Conservation (phyloP, 345 rosid species). For the Brassica carinata region DNA sequence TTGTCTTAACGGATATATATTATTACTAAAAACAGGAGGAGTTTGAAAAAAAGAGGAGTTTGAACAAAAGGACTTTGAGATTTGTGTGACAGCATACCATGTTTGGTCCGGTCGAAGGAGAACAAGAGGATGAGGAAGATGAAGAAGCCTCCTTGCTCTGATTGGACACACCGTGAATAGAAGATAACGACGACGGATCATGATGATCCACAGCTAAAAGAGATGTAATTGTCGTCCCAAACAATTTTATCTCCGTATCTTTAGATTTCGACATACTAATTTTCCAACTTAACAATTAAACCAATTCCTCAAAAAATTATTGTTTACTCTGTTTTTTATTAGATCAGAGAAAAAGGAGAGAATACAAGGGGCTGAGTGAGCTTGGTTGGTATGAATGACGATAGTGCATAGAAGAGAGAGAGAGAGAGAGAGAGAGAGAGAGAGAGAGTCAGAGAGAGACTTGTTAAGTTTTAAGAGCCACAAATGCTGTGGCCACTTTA, state of each 20-base stretch:
- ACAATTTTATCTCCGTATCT: constrained; percentile 39
- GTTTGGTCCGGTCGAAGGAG: neutral
- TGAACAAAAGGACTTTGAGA: neutral
- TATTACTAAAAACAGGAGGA: neutral
- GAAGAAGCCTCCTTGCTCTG: neutral
- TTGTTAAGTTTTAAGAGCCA: constrained; percentile 20
- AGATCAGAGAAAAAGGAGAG: constrained; percentile 27
- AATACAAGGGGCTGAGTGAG: neutral
- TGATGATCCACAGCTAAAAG: neutral
- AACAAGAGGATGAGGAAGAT: neutral
- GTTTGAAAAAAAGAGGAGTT: too few relatives aligned
- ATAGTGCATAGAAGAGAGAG: constrained; percentile 1
- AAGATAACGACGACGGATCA: constrained; percentile 40
- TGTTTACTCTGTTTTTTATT: too few relatives aligned
- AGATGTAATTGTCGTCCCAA: constrained; percentile 38
- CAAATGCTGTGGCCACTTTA: constrained; percentile 25
- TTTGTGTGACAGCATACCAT: neutral
- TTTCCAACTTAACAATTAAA: too few relatives aligned
- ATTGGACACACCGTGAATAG: neutral
- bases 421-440: constrained; percentile 13
- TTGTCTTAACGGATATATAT: neutral
- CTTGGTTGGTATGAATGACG: constrained; percentile 31
- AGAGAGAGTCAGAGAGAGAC: constrained; percentile 1
- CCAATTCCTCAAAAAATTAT: too few relatives aligned
- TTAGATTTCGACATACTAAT: constrained; percentile 29